Percentiles rank a stretch among this genome's conserved stretches.
phyloP scores from a whole-genome alignment of 2,329 filamentous ascomycete genomes.

The Rhinocladiella similis region DNA sequence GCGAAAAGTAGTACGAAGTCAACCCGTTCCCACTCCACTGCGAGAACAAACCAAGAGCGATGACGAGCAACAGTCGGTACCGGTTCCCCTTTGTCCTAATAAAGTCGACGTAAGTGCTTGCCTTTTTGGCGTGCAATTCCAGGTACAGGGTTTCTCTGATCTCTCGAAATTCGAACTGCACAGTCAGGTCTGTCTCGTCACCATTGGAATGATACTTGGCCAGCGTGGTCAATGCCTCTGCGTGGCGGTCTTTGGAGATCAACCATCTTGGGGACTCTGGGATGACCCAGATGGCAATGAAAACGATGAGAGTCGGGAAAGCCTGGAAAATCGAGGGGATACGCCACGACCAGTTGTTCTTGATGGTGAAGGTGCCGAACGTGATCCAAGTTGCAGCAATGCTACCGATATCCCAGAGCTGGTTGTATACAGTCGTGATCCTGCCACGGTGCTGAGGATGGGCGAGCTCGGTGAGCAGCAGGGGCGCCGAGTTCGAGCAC shows the following conservation, averaged over 20 bases:
- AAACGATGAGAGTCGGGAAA: constrained; percentile 57
- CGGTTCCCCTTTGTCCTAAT: constrained; percentile 60
- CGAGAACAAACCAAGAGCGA: constrained; percentile 30
- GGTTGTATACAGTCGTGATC: constrained; percentile 55
- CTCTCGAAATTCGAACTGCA: constrained; percentile 66
- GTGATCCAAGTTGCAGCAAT: constrained; percentile 52
- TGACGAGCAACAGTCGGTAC: constrained; percentile 53
- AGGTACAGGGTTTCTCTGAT: constrained; percentile 64
- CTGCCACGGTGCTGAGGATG: constrained; percentile 51
- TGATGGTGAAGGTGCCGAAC: constrained; percentile 48
- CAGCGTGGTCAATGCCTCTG: constrained; percentile 32
- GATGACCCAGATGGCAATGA: constrained; percentile 60
- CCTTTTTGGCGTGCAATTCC: constrained; percentile 47
- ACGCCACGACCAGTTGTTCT: constrained; percentile 55
- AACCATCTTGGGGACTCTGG: constrained; percentile 68
- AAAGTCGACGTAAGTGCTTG: constrained; percentile 60
- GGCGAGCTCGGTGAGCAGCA: constrained; percentile 46
- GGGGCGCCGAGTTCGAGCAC: constrained; percentile 25
- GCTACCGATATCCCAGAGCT: constrained; percentile 53
- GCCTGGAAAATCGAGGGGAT: constrained; percentile 69
- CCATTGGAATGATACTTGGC: constrained; percentile 43
- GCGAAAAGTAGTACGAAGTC: constrained; percentile 36
- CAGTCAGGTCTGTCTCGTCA: constrained; percentile 44
- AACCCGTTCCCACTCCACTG: constrained; percentile 56
- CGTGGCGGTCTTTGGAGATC: constrained; percentile 32